Conservation (phyloP, 1,139 yeast genomes). For the Lodderomyces orthopsilosis region DNA sequence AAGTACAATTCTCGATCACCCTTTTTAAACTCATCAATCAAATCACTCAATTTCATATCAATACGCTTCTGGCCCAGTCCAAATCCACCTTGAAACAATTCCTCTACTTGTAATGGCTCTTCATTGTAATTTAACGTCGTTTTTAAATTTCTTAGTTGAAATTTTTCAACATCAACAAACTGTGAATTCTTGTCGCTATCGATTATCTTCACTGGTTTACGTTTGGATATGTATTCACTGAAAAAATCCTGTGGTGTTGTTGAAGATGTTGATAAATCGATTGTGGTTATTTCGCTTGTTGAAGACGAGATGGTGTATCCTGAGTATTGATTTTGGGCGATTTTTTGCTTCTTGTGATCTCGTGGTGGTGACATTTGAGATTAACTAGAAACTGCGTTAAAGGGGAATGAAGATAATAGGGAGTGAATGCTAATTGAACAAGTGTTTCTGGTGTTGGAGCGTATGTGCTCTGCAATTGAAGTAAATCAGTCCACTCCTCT, state of each 20-base stretch:
- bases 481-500: not conserved
- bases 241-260: constrained; percentile 21
- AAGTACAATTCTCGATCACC: constrained; percentile 49
- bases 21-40: constrained; percentile 35
- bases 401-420: too few species aligned
- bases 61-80: constrained; percentile 59
- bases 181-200: not conserved
- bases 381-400: too few species aligned
- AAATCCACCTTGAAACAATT: constrained; percentile 55
- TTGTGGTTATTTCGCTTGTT: constrained; percentile 13
- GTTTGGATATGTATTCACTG: constrained; percentile 23
- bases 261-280: not conserved
- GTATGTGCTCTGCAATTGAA: not conserved
- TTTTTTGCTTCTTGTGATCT: constrained; percentile 5
- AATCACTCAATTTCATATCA: constrained; percentile 46
- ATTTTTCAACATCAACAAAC: constrained; percentile 11
- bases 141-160: constrained; percentile 35
- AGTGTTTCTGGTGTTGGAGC: not conserved
- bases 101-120: constrained; percentile 51
- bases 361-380: not conserved
- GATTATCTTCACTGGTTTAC: constrained; percentile 37
- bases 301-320: constrained; percentile 12
- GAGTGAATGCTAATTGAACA: too few species aligned
- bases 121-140: constrained; percentile 29
- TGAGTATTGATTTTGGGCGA: constrained; percentile 9